Evolutionary conservation across 192 early-diverging fungal genomes (phyloP), one percentile per base, ranked within the genome.

Genomic region (Allomyces macrogynus): DNA sequence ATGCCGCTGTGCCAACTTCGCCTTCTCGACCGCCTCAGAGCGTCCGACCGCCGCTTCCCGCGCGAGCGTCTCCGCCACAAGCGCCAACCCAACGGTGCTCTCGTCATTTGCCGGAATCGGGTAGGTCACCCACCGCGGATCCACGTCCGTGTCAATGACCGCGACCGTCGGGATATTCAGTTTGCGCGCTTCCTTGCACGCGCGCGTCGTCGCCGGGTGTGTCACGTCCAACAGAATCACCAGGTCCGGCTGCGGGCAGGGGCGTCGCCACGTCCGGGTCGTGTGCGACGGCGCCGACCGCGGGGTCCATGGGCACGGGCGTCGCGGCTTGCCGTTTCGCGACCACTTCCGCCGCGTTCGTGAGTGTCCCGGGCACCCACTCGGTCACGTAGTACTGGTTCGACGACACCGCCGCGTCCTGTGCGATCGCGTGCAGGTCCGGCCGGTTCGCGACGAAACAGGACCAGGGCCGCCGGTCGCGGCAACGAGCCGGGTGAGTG

Each of bases 41-140:
- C 5, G 5, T 16, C 93, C 86, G 67, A 87, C 84, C 69, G 71
- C 75, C 25, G 81, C 80, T 42, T 87, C 89, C 49, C 77, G 72
- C 9, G 86, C 82, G 23, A 97, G 65, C 1, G 92, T 82, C n/a
- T 81, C 84, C 20, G 90, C 88, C 8, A 97, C 77, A 24, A 94
- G 72, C 63, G 85, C 81, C 11, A 97, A 79, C 57, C 83, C 84
- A 14, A 80, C 73, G 23, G 88, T 67, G 7, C 88, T 85, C 70
- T 97, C 92, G 68, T 97, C 94, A 72, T 97, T 97, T 61, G 87
- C 92, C 1, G 94, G 91, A 43, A 97, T 89, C 20, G 91, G 87
- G 72, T 94, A 97, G 1, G 88, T 86, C 32, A 95, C 91, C 10
- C 68, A 67, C 16, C 80, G 74, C 40, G 94, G 91, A 71, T 94